Conservation (phyloP, 2,329 filamentous ascomycete genomes). For the Alternaria brassicae region DNA sequence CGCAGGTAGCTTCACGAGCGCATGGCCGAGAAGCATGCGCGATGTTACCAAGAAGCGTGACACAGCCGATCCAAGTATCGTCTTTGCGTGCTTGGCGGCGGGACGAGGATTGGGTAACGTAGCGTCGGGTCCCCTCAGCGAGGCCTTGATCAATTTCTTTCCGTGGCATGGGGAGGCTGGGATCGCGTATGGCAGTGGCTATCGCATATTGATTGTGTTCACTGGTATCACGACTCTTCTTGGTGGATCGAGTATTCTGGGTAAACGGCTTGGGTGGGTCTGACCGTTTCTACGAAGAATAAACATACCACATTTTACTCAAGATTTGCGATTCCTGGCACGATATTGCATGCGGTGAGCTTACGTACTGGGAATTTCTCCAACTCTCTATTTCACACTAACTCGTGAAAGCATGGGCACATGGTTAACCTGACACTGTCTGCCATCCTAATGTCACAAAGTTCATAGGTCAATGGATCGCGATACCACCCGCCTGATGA, state of each 20-base stretch:
- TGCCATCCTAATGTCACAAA: too few relatives aligned
- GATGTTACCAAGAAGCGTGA: accelerated
- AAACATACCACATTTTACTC: neutral
- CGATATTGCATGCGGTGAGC: too few relatives aligned
- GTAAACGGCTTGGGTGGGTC: neutral
- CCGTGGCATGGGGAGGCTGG: too few relatives aligned
- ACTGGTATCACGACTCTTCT: neutral
- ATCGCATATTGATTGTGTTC: neutral
- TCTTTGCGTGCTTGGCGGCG: accelerated
- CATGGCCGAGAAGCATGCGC: neutral
- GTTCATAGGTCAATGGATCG: too few relatives aligned
- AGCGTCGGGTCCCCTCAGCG: neutral
- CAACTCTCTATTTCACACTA: too few relatives aligned
- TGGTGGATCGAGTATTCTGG: neutral
- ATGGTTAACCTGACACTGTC: too few relatives aligned
- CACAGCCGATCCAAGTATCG: neutral
- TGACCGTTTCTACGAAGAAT: neutral
- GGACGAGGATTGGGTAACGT: neutral
- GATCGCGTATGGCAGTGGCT: neutral
- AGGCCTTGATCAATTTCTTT: neutral
- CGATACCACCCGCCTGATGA: too few relatives aligned
- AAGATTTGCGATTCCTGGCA: accelerated
- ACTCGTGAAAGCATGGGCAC: too few relatives aligned
- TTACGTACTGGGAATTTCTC: too few relatives aligned
- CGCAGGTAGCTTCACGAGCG: neutral